These are phyloP conservation scores for Paramecium sexaurelia DNA, from an alignment of 73 alveolate species.

Conservation along the genomic window DNA sequence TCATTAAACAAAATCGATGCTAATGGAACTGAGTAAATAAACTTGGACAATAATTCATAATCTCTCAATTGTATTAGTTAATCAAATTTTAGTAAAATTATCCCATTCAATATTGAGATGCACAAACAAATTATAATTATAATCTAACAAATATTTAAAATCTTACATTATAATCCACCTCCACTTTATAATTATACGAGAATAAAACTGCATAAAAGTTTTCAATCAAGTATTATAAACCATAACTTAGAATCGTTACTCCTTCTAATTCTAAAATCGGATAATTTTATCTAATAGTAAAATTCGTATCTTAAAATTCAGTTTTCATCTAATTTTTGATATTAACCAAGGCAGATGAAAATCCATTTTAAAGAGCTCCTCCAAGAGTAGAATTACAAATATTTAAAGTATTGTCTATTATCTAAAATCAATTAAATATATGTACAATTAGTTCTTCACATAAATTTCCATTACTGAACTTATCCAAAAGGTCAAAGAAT, in stretches of 20 bases:
- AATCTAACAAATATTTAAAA: neutral
- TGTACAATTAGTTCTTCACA: neutral
- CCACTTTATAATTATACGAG: neutral
- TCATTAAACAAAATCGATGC: neutral
- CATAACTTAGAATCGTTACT: neutral
- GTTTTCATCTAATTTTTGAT: neutral
- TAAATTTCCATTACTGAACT: neutral
- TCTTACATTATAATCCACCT: neutral
- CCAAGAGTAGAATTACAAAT: neutral
- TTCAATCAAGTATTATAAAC: neutral
- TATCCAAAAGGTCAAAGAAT: neutral
- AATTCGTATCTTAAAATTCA: neutral
- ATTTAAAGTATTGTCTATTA: neutral
- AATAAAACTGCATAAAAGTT: neutral
- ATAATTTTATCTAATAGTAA: neutral
- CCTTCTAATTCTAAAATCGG: constrained; percentile 12
- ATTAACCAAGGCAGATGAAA: neutral
- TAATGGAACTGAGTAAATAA: neutral
- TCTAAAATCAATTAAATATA: neutral
- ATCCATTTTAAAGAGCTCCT: neutral
- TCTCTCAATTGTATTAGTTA: neutral
- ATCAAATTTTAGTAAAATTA: neutral
- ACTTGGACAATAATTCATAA: neutral
- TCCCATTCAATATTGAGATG: neutral
- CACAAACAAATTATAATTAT: neutral